Evolutionary conservation across 352 stramenopile genomes (phyloP), one percentile per base, ranked within the genome.

Genomic region (Globisporangium iwayamae): DNA sequence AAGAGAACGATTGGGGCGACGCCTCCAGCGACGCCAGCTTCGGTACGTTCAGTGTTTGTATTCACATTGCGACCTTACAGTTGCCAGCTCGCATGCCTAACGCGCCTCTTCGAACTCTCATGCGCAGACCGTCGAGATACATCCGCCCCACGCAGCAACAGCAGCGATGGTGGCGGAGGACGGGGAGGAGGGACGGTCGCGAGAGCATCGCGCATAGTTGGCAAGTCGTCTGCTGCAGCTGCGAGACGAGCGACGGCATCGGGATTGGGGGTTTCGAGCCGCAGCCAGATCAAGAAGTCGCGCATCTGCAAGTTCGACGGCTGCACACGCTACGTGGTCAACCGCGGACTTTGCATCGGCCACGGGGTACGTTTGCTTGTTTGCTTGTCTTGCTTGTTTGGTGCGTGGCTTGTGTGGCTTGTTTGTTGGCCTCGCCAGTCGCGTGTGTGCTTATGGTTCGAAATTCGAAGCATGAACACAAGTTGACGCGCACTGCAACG

Each of bases 281-380:
- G 16, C 41, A 41, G 28, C 9, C 63, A 60, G 45, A 68, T 87
- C 25, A 87, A 90, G 62, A 88, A 85, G 43, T 90, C 83, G 60
- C 79, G 84, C 30, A 87, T 89, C 41, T 93, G 85, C 72, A 89
- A 89, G 63, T 76, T 88, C 55, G 76, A 91, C 9, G 78, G 78
- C 62, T 93, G 85, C 69, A 90, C 79, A 22, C 78, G 79, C 41
- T 91, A 90, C 62, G 79, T 90, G 43, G 79, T 91, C 30, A 89
- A 90, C 67, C 82, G 83, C 50, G 83, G 85, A 14, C 73, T 90
- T 14, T 93, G 83, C 59, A 89, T 90, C 61, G 79, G 79, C 53
- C 85, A 93, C 65, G 85, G 85, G 32, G 72, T 82, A 51, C 52
- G 76, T 72, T 52, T 41, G 51, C 48, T 4, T 14, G 6, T 6